Conservation (phyloP, 176 grass and related monocot species). For the Aegilops speltoides region DNA sequence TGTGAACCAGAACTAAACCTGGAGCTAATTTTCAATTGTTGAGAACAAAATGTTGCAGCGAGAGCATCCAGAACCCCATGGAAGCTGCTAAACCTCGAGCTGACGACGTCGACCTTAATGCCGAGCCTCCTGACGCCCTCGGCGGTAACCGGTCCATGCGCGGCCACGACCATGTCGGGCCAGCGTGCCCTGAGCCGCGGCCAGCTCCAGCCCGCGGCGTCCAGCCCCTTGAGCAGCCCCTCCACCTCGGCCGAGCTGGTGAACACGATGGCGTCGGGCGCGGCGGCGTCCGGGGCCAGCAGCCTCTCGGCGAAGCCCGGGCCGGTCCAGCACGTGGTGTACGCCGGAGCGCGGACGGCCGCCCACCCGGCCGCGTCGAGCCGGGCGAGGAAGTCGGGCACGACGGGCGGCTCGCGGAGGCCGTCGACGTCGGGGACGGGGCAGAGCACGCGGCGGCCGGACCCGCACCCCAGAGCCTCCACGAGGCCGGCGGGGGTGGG, state of each 20-base stretch:
- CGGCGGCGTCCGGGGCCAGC: slow-evolving; percentile 25
- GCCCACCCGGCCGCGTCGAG: slow-evolving; percentile 61
- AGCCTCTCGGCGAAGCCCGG: slow-evolving; percentile 45
- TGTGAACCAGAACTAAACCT: neutral
- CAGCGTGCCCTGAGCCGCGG: slow-evolving; percentile 44
- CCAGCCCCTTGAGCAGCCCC: slow-evolving; percentile 74
- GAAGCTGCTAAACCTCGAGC: slow-evolving; percentile 75
- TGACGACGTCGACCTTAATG: slow-evolving; percentile 60
- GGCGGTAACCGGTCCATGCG: slow-evolving; percentile 81
- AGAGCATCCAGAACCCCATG: slow-evolving; percentile 68
- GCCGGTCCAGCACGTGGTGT: slow-evolving; percentile 67
- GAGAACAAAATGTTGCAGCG: slow-evolving; percentile 9
- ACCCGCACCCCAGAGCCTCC: slow-evolving; percentile 56
- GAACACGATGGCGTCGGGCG: slow-evolving; percentile 76
- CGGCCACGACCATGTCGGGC: slow-evolving; percentile 65
- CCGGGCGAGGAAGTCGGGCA: slow-evolving; percentile 52
- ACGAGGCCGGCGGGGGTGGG: slow-evolving; percentile 56
- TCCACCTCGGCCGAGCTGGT: slow-evolving; percentile 86
- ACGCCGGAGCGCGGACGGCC: slow-evolving; percentile 52
- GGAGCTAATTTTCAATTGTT: neutral
- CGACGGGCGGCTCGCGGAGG: slow-evolving; percentile 62
- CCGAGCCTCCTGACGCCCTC: slow-evolving; percentile 60
- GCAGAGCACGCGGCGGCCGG: slow-evolving; percentile 58
- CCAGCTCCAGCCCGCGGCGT: slow-evolving; percentile 72
- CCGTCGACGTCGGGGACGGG: slow-evolving; percentile 63